Evolutionary conservation across 257 asterid species (phyloP).

Genomic region (Salvia hispanica): DNA sequence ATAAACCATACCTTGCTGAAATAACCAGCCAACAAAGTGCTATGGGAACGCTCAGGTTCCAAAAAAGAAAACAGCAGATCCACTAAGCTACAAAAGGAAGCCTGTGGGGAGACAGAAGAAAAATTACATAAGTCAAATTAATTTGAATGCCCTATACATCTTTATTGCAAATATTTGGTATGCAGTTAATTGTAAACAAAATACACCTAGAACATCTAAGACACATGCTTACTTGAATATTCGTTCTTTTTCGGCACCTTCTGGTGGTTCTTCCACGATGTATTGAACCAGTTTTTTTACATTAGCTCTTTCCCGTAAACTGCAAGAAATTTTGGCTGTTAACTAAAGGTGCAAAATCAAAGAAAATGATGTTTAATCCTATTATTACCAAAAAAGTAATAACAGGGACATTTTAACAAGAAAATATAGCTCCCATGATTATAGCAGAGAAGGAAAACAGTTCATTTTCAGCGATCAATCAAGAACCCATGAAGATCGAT

Average conservation of each 20-base stretch:
- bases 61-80: constrained; percentile 76
- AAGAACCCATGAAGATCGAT: constrained; percentile 4
- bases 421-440: neutral
- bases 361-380: neutral
- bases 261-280: constrained; percentile 83
- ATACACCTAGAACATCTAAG: constrained; percentile 26
- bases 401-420: constrained; percentile 5
- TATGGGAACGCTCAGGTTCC: constrained; percentile 66
- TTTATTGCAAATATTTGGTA: constrained; percentile 11
- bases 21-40: constrained; percentile 70
- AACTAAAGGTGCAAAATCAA: neutral
- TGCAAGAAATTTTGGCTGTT: constrained; percentile 36
- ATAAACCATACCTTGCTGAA: constrained; percentile 72
- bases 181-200: constrained; percentile 21
- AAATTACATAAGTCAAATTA: constrained; percentile 23
- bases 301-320: constrained; percentile 74
- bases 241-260: constrained; percentile 73
- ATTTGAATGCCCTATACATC: constrained; percentile 4
- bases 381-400: neutral
- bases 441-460: constrained; percentile 1
- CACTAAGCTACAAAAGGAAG: constrained; percentile 86
- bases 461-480: neutral
- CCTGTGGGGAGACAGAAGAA: constrained; percentile 42
- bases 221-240: constrained; percentile 67
- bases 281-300: constrained; percentile 70